Conservation (phyloP, 805 yeast species). For the Pichia ethanolica region DNA sequence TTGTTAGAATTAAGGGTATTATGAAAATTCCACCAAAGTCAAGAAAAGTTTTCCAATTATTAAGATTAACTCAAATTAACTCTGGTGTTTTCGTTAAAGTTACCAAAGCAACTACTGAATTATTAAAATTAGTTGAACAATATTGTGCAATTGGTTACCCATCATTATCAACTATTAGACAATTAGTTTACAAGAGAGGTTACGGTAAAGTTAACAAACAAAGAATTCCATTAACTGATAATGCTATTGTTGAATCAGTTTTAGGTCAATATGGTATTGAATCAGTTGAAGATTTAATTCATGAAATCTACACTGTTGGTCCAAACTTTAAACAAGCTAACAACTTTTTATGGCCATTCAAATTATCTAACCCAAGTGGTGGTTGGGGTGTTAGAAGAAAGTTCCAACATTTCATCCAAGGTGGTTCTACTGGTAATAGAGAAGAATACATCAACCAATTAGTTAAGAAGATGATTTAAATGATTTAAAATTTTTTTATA, state of each 20-base stretch:
- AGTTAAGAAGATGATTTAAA: conserved; percentile 88
- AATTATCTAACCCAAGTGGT: conserved; percentile 93
- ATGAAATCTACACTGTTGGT: conserved; percentile 93
- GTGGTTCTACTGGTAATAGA: conserved; percentile 98
- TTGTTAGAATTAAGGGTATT: conserved; percentile 98
- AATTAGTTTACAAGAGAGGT: conserved; percentile 95
- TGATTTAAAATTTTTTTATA: conserved; percentile 10
- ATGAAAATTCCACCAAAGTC: conserved; percentile 98
- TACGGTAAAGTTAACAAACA: conserved; percentile 95
- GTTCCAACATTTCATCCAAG: conserved; percentile 95
- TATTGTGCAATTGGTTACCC: conserved; percentile 98
- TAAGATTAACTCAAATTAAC: conserved; percentile 90
- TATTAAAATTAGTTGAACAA: conserved; percentile 90
- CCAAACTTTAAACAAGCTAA: conserved; percentile 98
- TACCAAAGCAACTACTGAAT: conserved; percentile 92
- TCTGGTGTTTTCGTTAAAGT: conserved; percentile 92
- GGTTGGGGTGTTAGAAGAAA: conserved; percentile 97
- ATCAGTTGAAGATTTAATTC: conserved; percentile 89
- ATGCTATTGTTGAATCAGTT: conserved; percentile 78
- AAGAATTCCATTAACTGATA: conserved; percentile 85
- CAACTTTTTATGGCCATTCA: conserved; percentile 98
- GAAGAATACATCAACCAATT: conserved; percentile 92
- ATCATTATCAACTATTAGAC: conserved; percentile 83
- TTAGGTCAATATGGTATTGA: conserved; percentile 90
- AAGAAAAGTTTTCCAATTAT: conserved; percentile 94